These are phyloP conservation scores for Pythium insidiosum DNA, from an alignment of 352 stramenopile species.

Conservation along the genomic window DNA sequence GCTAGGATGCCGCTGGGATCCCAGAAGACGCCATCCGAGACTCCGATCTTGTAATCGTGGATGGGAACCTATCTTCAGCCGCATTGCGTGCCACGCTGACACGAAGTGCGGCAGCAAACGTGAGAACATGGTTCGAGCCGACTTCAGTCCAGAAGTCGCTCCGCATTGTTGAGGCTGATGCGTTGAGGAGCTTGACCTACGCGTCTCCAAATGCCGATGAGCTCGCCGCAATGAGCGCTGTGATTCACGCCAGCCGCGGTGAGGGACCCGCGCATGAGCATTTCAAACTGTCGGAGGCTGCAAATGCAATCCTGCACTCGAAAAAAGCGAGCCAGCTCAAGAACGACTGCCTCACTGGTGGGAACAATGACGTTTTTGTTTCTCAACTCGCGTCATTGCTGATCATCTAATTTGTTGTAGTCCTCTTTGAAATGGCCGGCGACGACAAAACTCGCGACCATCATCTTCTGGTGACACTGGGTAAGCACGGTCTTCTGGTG, in stretches of 20 bases:
- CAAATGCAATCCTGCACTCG: slow-evolving; percentile 27
- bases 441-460: slow-evolving; percentile 35
- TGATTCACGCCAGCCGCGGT: slow-evolving; percentile 29
- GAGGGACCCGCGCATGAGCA: slow-evolving; percentile 20
- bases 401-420: slow-evolving; percentile 15
- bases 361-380: neutral
- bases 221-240: slow-evolving; percentile 55
- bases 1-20: slow-evolving; percentile 34
- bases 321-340: slow-evolving; percentile 51
- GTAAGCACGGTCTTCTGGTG: slow-evolving; percentile 64
- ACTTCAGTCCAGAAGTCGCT: slow-evolving; percentile 80
- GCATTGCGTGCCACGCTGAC: slow-evolving; percentile 37
- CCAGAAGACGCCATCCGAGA: slow-evolving; percentile 35
- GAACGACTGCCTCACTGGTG: slow-evolving; percentile 59
- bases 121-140: slow-evolving; percentile 77
- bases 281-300: slow-evolving; percentile 45
- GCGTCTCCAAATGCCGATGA: slow-evolving; percentile 79
- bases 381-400: too few relatives aligned
- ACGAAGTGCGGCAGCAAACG: slow-evolving; percentile 24
- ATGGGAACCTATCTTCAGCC: slow-evolving; percentile 62
- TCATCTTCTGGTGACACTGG: slow-evolving; percentile 74
- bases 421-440: slow-evolving; percentile 54
- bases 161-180: slow-evolving; percentile 41
- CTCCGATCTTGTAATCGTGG: slow-evolving; percentile 53
- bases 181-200: slow-evolving; percentile 44